Percentiles rank a stretch among this genome's conserved stretches.
Conservation (phyloP, 2,329 filamentous ascomycete genomes). For the Cercospora nicotianae region DNA sequence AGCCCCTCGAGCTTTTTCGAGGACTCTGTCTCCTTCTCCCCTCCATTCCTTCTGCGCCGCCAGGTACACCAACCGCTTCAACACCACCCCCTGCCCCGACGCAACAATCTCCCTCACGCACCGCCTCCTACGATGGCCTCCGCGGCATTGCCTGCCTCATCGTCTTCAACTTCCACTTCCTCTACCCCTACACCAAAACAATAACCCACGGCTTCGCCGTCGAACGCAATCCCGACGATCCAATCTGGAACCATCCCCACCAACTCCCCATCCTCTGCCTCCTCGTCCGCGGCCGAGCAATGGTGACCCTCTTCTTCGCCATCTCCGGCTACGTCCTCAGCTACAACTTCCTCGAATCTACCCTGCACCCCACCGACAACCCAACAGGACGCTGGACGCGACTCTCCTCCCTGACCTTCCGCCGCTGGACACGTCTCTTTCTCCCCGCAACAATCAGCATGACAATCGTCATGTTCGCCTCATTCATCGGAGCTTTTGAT, state of each 20-base stretch:
- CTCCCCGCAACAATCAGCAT: constrained; percentile 21
- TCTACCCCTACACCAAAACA: constrained; percentile 17
- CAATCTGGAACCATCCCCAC: constrained; percentile 6
- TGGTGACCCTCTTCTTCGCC: constrained; percentile 24
- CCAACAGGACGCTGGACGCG: background rate
- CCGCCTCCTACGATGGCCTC: constrained; percentile 19
- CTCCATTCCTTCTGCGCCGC: background rate
- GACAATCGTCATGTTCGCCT: constrained; percentile 14
- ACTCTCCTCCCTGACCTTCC: constrained; percentile 14
- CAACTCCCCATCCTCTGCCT: constrained; percentile 22
- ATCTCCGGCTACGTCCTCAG: constrained; percentile 24
- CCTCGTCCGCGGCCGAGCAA: constrained; percentile 21
- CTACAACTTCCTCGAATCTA: constrained; percentile 12
- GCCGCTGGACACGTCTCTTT: constrained; percentile 19
- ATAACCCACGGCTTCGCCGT: constrained; percentile 12
- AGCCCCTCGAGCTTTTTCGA: background rate
- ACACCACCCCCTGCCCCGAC: background rate
- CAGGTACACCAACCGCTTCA: background rate
- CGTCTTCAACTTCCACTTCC: constrained; percentile 26
- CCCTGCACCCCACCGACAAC: background rate
- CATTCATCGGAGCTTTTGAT: constrained; percentile 19
- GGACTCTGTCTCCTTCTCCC: background rate
- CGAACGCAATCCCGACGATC: background rate
- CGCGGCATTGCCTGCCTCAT: constrained; percentile 21
- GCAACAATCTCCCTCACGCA: constrained; percentile 3